Evolutionary conservation across 345 rosid genomes (phyloP), one percentile per base, ranked within the genome.

Genomic region (Cardamine occulta): DNA sequence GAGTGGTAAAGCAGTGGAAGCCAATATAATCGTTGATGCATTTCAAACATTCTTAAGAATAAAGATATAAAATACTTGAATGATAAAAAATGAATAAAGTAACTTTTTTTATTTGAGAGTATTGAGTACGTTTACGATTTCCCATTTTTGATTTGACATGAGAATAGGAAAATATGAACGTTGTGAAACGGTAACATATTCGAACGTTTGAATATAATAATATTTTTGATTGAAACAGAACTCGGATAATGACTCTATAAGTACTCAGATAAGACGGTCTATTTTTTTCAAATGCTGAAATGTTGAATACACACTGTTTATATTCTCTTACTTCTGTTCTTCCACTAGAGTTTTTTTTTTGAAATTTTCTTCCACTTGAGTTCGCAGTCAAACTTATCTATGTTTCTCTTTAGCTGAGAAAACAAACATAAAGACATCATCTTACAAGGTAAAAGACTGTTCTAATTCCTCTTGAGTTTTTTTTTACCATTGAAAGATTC

Each of bases 141-240:
- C 31, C 10, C 19, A 42, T 42, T 55, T 55, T 26, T 14, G 35
- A 55, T 26, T 55, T 28, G 60, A 28, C 32, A 7, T 55, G 12
- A 6, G 10, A 54, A 10, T 6, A 13, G 14, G 0, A 54, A 26
- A 54, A 26, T 54, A 54, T 24, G 34, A 26, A 54, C 59, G 59
- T 54, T 54, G 34, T 26, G 17, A 0, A 55, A 55, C 60, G 60
- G 60, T 55, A 55, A 55, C 60, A 55, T 55, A 13, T 55, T 14
- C n/a, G 6, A 55, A 5, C 37, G 35, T 55, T 54, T 54, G 59
- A 54, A 54, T 5, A 14, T 42, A 4, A 14, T 53, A 53, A 12
- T 11, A 54, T 2, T 24, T 10, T 10, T 53, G 0, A 23, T 0
- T 11, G 8, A 0, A 42, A 23, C 1, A 53, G 7, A 26, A 13